These are phyloP conservation scores for Kodamaea fungicola DNA, from an alignment of 1,139 yeast genomes.

Conservation along the genomic window DNA sequence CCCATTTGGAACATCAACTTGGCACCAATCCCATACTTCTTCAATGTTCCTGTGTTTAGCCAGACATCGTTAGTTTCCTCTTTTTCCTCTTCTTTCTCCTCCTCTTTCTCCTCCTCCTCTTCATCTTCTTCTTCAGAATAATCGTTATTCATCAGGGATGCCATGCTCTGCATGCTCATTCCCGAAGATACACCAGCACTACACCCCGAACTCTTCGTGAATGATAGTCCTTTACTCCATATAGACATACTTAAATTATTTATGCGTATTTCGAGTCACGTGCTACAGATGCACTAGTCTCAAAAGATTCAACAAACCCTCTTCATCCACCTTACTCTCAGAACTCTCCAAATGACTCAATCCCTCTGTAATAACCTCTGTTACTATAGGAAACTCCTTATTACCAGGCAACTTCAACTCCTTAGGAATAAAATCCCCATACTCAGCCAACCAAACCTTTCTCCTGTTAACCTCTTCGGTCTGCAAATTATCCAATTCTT, in stretches of 20 bases:
- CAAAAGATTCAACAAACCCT: conserved; percentile 22
- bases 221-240: conserved; percentile 9
- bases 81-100: conserved; percentile 9
- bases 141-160: conserved; percentile 5
- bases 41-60: not conserved
- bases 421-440: conserved; percentile 43
- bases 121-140: conserved; percentile 8
- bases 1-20: conserved; percentile 81
- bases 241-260: not conserved
- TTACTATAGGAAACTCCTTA: conserved; percentile 33
- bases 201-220: conserved; percentile 7
- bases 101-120: conserved; percentile 14
- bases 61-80: not conserved
- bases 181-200: not conserved
- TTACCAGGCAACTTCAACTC: conserved; percentile 43
- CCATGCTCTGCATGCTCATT: conserved; percentile 5
- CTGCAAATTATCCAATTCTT: conserved; percentile 32
- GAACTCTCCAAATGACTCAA: conserved; percentile 30
- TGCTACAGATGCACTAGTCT: conserved; percentile 2
- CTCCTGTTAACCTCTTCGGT: conserved; percentile 35
- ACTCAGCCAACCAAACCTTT: conserved; percentile 34
- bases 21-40: conserved; percentile 81
- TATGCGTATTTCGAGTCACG: not conserved
- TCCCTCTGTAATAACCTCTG: conserved; percentile 45
- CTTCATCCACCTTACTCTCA: conserved; percentile 18